phyloP scores from a whole-genome alignment of 1,139 yeast species.

The Magnusiomyces sp. region DNA sequence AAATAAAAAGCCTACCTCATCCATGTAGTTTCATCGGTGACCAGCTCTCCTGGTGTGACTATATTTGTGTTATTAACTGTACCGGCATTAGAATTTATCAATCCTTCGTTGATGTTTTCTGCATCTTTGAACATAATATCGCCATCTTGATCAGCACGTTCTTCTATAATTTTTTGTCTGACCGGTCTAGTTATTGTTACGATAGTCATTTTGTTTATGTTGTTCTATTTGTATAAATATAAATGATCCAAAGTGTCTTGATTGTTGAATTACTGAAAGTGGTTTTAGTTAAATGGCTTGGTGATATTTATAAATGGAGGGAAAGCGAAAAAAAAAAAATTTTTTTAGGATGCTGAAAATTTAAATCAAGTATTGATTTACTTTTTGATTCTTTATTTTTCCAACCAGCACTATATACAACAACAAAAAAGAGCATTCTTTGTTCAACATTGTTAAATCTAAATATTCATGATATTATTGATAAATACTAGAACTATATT shows the following conservation, averaged over 20 bases:
- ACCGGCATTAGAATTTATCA: conserved; percentile 9
- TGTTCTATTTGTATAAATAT: background rate
- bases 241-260: background rate
- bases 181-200: conserved; percentile 19
- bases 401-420: background rate
- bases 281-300: no score
- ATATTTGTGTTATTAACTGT: conserved; percentile 23
- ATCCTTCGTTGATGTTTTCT: conserved; percentile 20
- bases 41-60: conserved; percentile 95
- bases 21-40: conserved; percentile 94
- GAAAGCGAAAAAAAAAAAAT: no score
- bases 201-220: conserved; percentile 16
- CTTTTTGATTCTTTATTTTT: background rate
- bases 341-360: no score
- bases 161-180: conserved; percentile 6
- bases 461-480: no score
- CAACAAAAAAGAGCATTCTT: no score
- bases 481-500: no score
- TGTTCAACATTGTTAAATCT: no score
- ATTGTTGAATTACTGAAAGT: no score
- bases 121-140: conserved; percentile 16
- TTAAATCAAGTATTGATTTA: no score
- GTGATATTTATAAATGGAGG: no score
- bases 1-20: conserved; percentile 42
- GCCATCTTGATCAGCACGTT: conserved; percentile 12